Percentiles rank a stretch among this genome's conserved stretches.
phyloP scores from a whole-genome alignment of 2,329 filamentous ascomycete species.

The Lachnellula suecica region DNA sequence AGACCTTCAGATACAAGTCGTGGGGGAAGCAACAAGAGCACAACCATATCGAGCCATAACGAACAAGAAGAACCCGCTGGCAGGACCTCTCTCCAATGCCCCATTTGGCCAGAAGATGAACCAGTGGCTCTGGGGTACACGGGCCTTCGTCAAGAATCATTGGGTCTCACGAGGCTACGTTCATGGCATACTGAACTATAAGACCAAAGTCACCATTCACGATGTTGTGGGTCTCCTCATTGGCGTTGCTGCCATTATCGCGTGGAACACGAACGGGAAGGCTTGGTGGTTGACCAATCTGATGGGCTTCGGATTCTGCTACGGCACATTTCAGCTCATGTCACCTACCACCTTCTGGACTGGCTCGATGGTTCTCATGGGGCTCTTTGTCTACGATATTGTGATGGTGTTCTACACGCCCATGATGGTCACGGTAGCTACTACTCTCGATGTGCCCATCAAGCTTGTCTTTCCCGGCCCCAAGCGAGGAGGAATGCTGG shows the following conservation, averaged over 20 bases:
- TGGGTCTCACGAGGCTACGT: slow-evolving; percentile 43
- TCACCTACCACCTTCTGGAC: slow-evolving; percentile 87
- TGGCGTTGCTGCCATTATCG: slow-evolving; percentile 24
- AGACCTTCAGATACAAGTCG: slow-evolving; percentile 28
- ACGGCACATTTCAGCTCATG: slow-evolving; percentile 77
- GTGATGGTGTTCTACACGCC: slow-evolving; percentile 88
- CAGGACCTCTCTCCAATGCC: slow-evolving; percentile 37
- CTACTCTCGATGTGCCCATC: slow-evolving; percentile 85
- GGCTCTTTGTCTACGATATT: slow-evolving; percentile 93
- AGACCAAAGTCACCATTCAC: slow-evolving; percentile 23
- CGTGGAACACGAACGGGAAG: slow-evolving; percentile 30
- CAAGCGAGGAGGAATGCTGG: slow-evolving; percentile 76
- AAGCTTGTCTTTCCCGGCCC: slow-evolving; percentile 78
- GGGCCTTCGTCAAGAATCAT: slow-evolving; percentile 48
- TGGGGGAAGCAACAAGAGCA: slow-evolving; percentile 11
- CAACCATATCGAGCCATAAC: slow-evolving; percentile 12
- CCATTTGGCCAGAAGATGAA: slow-evolving; percentile 28
- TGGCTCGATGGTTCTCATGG: slow-evolving; percentile 72
- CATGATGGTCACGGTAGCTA: slow-evolving; percentile 85
- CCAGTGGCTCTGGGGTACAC: slow-evolving; percentile 47
- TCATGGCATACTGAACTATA: slow-evolving; percentile 22
- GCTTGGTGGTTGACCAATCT: slow-evolving; percentile 68
- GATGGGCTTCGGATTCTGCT: slow-evolving; percentile 84
- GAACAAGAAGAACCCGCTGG: slow-evolving; percentile 39
- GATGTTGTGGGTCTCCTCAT: slow-evolving; percentile 28